Percentiles rank a stretch among this genome's conserved stretches.
Evolutionary conservation across 179 eudicot genomes (phyloP).

Genomic region (Patellifolia procumbens): DNA sequence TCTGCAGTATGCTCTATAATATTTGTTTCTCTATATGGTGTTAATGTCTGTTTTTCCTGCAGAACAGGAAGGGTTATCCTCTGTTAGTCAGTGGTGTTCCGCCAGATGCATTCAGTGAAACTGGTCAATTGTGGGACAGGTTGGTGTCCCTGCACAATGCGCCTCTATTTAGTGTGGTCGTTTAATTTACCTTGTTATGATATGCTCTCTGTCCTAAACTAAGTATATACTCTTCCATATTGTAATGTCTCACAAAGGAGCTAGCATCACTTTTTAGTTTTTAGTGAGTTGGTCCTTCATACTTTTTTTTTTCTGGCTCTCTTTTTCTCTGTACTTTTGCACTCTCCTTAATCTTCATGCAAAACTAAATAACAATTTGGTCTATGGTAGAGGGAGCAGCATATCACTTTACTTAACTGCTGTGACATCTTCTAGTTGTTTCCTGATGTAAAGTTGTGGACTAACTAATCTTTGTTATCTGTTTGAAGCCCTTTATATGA

Average conservation of each 20-base stretch:
- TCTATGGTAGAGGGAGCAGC: too few species aligned
- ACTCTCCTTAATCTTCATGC: too few species aligned
- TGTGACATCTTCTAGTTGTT: conserved; percentile 3
- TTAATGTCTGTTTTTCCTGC: conserved; percentile 31
- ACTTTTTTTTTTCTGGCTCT: too few species aligned
- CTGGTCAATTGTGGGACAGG: conserved; percentile 99
- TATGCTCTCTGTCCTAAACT: too few species aligned
- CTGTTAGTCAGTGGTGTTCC: conserved; percentile 95
- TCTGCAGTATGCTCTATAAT: background rate
- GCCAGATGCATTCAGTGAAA: conserved; percentile 98
- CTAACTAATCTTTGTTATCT: conserved; percentile 24
- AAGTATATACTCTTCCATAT: too few species aligned
- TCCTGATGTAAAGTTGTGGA: background rate
- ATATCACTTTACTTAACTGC: background rate
- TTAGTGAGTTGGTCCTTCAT: background rate
- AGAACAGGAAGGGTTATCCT: conserved; percentile 88
- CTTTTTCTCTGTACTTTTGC: too few species aligned
- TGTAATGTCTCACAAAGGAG: too few species aligned
- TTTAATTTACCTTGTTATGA: background rate
- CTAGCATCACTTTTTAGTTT: background rate
- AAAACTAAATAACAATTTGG: too few species aligned
- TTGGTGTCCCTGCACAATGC: conserved; percentile 31
- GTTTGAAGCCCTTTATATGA: conserved; percentile 81
- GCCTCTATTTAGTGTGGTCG: background rate
- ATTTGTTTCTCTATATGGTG: conserved; percentile 10